phyloP scores from a whole-genome alignment of 2,329 filamentous ascomycete species.

The Ophiostoma perfectum region DNA sequence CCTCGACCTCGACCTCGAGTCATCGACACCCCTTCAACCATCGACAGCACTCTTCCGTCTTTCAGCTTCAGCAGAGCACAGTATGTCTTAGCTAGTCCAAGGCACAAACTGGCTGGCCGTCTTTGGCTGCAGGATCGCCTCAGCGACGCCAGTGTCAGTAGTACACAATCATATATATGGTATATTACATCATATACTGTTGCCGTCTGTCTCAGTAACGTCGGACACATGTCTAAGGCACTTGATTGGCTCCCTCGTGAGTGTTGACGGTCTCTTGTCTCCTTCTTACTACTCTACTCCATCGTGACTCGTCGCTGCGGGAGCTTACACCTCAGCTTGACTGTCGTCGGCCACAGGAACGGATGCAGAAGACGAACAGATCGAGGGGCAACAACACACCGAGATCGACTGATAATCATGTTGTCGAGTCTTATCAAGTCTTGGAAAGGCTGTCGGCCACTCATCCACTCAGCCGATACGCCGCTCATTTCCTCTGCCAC shows the following conservation, averaged over 20 bases:
- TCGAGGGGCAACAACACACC: too few relatives aligned
- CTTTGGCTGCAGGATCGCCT: conserved; percentile 15
- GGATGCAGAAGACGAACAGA: too few relatives aligned
- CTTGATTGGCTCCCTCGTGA: not conserved
- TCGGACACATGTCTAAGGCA: not conserved
- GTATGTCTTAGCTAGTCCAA: conserved; percentile 2
- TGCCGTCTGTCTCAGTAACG: not conserved
- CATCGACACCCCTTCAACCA: not conserved
- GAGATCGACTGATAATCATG: not conserved
- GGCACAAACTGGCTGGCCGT: conserved; percentile 8
- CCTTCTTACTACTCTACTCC: not conserved
- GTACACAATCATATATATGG: not conserved
- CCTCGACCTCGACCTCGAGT: not conserved
- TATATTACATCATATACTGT: not conserved
- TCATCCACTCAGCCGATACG: not conserved
- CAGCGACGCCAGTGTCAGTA: conserved; percentile 6
- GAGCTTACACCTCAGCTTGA: not conserved
- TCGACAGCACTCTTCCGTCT: not conserved
- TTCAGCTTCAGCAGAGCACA: not conserved
- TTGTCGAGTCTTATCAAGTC: not conserved
- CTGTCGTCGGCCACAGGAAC: not conserved
- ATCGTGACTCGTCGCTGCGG: not conserved
- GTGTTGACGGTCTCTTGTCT: not conserved
- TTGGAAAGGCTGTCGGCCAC: too few relatives aligned
- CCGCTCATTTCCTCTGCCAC: conserved; percentile 2